A percentile compares a stretch with the other conserved stretches of the same genome.
Evolutionary conservation across 179 eudicot species (phyloP).

Genomic region (Carnegiea gigantea): DNA sequence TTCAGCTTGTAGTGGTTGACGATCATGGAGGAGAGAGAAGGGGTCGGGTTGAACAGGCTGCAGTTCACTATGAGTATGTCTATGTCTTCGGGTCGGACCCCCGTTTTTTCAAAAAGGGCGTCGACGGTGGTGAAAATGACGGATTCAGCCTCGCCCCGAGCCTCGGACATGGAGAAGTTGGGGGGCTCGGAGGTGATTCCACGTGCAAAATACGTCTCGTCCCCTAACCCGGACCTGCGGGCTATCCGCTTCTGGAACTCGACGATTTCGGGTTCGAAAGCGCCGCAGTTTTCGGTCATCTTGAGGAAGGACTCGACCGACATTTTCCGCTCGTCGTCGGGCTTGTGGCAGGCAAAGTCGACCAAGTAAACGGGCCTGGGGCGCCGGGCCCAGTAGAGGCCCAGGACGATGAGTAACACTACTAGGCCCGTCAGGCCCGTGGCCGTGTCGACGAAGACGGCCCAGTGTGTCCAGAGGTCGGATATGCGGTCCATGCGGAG

Average conservation of each 20-base stretch:
- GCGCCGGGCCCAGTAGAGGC: conserved; percentile 49
- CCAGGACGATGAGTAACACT: conserved; percentile 38
- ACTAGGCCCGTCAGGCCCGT: conserved; percentile 37
- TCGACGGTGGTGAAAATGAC: conserved; percentile 69
- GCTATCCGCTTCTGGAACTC: conserved; percentile 55
- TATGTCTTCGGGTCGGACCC: conserved; percentile 48
- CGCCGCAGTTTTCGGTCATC: conserved; percentile 47
- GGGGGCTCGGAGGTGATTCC: conserved; percentile 62
- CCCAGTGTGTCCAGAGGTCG: conserved; percentile 37
- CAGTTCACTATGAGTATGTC: conserved; percentile 75
- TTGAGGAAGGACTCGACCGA: conserved; percentile 51
- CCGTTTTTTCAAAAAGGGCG: conserved; percentile 51
- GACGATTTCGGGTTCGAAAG: conserved; percentile 49
- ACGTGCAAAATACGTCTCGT: conserved; percentile 58
- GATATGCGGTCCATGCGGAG: conserved; percentile 31
- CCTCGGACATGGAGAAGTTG: conserved; percentile 45
- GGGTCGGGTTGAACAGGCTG: conserved; percentile 47
- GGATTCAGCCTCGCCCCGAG: conserved; percentile 59
- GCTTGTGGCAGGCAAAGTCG: conserved; percentile 73
- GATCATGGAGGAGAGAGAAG: conserved; percentile 10
- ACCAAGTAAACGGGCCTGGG: conserved; percentile 58
- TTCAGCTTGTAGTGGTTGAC: conserved; percentile 6
- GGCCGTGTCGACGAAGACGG: conserved; percentile 38
- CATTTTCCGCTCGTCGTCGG: conserved; percentile 56
- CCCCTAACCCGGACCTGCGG: conserved; percentile 60